Evolutionary conservation across 2,329 filamentous ascomycete genomes (phyloP).

Genomic region (Xylariaceae sp.): DNA sequence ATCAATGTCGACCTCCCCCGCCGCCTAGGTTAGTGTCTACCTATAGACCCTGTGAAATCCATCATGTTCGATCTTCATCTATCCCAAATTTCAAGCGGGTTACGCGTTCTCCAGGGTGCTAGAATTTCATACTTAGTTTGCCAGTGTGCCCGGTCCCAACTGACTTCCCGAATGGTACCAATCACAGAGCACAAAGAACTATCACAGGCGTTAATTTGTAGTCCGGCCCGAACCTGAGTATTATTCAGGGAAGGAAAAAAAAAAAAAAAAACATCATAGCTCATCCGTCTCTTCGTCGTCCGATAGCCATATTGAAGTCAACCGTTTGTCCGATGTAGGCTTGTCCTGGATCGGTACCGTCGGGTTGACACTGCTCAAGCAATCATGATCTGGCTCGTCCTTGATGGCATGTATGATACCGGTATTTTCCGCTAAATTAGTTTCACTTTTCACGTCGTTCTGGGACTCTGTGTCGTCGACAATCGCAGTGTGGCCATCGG

Average conservation of each 20-base stretch:
- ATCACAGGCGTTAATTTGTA: background rate
- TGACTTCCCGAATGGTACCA: background rate
- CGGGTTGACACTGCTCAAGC: background rate
- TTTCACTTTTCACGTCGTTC: conserved; percentile 5
- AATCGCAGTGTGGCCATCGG: background rate
- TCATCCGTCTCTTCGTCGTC: conserved; percentile 30
- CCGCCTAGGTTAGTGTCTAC: background rate
- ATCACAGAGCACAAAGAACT: conserved; percentile 2
- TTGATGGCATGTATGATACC: conserved; percentile 12
- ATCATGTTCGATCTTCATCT: background rate
- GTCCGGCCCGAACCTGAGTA: background rate
- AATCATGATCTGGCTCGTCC: conserved; percentile 3
- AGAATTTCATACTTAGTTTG: background rate
- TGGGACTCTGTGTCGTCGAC: background rate
- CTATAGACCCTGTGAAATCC: background rate
- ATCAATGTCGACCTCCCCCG: background rate
- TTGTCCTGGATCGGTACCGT: conserved; percentile 10
- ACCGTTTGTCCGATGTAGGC: conserved; percentile 11
- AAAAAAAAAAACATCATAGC: conserved; percentile 19
- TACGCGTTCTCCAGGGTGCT: background rate
- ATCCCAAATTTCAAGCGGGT: background rate
- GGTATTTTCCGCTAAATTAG: conserved; percentile 3
- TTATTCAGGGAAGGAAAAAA: background rate
- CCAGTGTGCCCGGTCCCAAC: background rate
- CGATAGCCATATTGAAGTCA: conserved; percentile 24